phyloP scores from a whole-genome alignment of 345 rosid species.

The Ceriops tagal region DNA sequence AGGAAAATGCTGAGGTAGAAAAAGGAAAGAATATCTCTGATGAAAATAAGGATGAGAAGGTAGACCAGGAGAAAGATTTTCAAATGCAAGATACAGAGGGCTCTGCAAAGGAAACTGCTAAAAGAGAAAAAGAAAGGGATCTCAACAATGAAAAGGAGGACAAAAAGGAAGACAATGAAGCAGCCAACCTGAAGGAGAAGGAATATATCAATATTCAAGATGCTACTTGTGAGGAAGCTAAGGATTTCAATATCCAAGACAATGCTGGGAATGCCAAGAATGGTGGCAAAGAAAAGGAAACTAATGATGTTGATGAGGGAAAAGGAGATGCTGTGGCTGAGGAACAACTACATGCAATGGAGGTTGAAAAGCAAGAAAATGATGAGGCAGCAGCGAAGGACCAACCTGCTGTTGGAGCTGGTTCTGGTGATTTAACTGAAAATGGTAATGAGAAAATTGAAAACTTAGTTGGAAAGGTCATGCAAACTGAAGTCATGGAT shows the following conservation, averaged over 20 bases:
- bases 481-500: slow-evolving; percentile 16
- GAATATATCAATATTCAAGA: slow-evolving; percentile 24
- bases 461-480: slow-evolving; percentile 22
- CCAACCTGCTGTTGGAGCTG: slow-evolving; percentile 21
- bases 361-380: slow-evolving; percentile 26
- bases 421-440: slow-evolving; percentile 19
- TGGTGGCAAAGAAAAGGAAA: neutral
- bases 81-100: too few relatives aligned
- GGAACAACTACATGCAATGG: slow-evolving; percentile 15
- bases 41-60: slow-evolving; percentile 18
- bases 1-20: slow-evolving; percentile 23
- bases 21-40: slow-evolving; percentile 19
- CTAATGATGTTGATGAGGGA: slow-evolving; percentile 13
- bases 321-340: slow-evolving; percentile 29
- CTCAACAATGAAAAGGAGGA: slow-evolving; percentile 12
- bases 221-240: slow-evolving; percentile 14
- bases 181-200: slow-evolving; percentile 11
- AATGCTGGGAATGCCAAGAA: slow-evolving; percentile 18
- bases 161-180: slow-evolving; percentile 17
- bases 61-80: slow-evolving; percentile 2
- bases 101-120: slow-evolving; percentile 26
- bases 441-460: slow-evolving; percentile 26
- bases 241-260: neutral
- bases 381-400: slow-evolving; percentile 18
- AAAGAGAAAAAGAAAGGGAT: slow-evolving; percentile 20